Evolutionary conservation across 371 early-diverging fungal species (phyloP), one percentile per base, ranked within the genome.

Genomic region (Actinomucor elegans): DNA sequence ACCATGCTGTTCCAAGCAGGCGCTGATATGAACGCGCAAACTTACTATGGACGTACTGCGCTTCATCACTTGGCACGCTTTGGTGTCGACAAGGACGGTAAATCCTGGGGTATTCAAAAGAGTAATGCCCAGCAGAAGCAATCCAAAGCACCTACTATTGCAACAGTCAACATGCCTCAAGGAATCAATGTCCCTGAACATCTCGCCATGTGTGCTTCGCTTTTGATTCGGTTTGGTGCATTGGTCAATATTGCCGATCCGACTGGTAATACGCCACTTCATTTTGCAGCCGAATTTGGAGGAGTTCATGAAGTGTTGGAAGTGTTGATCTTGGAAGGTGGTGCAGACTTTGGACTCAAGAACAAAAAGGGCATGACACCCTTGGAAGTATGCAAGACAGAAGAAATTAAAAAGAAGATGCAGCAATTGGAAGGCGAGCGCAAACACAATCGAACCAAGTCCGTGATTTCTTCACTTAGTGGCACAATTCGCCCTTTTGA

Each of bases 271-370:
- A 83, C 84, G 8, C 84, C 88, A 18, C 44, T 86, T n/a, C 88
- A 87, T 58, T 84, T 84, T 58, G 88, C 88, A 17, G 81, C 80
- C 4, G 81, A 83, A 52, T 81, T 78, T 54, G 81, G 84, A 6
- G 73, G 75, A 12, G 73, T 84, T 0, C 52, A 69, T 20, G 81
- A 84, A 49, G 84, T 84, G 0, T 59, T 84, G 3, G 67, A 73
- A 15, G 79, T 81, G 4, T 47, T 84, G 27, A 54, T 78, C 28
- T 23, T 73, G 23, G 77, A 80, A 42, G 80, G 75, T 6, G 58
- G 68, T 15, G 80, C 80, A 4, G 74, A 77, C 50, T 56, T 81
- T 31, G 56, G 56, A 11, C 53, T 68, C 20, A 75, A 77, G 27
- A 81, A 83, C 53, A 78, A 74, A 45, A 83, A 77, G 23, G 76